A percentile compares a stretch with the other conserved stretches of the same genome.
Conservation (phyloP, 2,329 filamentous ascomycete species). For the Fusarium sublunatum region DNA sequence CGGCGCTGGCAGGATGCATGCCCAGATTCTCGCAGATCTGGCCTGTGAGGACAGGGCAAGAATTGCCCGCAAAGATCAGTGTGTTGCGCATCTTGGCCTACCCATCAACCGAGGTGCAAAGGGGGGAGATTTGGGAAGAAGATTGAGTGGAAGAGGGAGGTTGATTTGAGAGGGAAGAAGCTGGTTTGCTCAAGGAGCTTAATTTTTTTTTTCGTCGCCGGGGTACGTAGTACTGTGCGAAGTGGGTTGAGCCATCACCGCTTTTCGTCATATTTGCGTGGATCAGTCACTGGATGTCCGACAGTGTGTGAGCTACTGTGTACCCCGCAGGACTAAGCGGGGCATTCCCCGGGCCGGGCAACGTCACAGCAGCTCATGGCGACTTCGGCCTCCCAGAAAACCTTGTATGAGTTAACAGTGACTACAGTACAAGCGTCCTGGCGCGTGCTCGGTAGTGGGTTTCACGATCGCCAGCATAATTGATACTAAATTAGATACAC, state of each 20-base stretch:
- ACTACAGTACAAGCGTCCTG: background rate
- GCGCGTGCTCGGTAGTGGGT: background rate
- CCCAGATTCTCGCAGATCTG: conserved; percentile 77
- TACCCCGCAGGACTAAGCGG: conserved; percentile 34
- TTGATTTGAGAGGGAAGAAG: conserved; percentile 37
- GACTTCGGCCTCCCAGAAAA: background rate
- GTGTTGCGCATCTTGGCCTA: conserved; percentile 69
- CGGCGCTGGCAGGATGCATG: conserved; percentile 71
- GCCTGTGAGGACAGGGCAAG: conserved; percentile 71
- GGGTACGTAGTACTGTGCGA: conserved; percentile 30
- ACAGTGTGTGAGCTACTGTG: conserved; percentile 32
- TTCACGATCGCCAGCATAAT: background rate
- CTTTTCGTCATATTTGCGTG: too few species aligned
- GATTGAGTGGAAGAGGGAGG: conserved; percentile 36
- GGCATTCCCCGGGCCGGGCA: conserved; percentile 35
- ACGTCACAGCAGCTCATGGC: conserved; percentile 20
- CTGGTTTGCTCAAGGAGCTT: conserved; percentile 32
- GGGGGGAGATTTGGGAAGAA: conserved; percentile 38
- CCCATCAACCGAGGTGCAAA: conserved; percentile 41
- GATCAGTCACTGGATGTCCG: background rate
- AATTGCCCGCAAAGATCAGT: conserved; percentile 75
- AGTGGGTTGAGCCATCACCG: too few species aligned
- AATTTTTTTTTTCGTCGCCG: conserved; percentile 43
- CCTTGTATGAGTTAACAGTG: background rate
- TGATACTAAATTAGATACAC: background rate